Percentiles rank a stretch among this genome's conserved stretches.
These are phyloP conservation scores for Microdochium bolleyi DNA, from an alignment of 2,329 filamentous ascomycete species.

Conservation along the genomic window DNA sequence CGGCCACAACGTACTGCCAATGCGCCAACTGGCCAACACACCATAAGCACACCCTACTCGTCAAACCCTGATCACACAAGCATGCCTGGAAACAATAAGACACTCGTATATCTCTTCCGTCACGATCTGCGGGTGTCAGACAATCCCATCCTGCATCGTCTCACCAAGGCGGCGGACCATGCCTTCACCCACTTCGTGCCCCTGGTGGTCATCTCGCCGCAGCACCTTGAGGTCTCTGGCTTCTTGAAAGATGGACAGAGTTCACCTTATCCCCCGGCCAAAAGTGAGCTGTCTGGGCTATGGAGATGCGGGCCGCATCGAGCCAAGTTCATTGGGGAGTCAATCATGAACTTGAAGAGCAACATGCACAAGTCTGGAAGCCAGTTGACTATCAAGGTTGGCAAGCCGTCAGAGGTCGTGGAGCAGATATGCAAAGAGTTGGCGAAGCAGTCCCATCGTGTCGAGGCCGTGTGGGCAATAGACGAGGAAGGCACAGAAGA, in stretches of 20 bases:
- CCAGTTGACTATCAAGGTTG: conserved; percentile 56
- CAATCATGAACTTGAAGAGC: conserved; percentile 64
- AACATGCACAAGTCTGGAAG: conserved; percentile 51
- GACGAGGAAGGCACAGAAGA: conserved; percentile 65
- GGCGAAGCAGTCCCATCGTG: conserved; percentile 28
- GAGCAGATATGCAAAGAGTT: conserved; percentile 45
- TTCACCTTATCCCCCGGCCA: conserved; percentile 62
- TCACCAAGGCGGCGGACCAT: conserved; percentile 38
- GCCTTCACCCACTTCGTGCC: conserved; percentile 63
- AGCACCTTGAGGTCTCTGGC: conserved; percentile 68
- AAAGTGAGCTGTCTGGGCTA: conserved; percentile 56
- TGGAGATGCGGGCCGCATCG: conserved; percentile 70
- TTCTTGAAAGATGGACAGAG: conserved; percentile 48
- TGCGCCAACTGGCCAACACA: neutral
- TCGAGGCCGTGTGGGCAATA: conserved; percentile 68
- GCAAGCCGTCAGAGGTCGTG: conserved; percentile 51
- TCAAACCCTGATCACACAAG: neutral
- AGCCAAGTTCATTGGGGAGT: conserved; percentile 63
- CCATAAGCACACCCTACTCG: neutral
- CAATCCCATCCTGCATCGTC: conserved; percentile 62
- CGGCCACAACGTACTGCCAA: neutral
- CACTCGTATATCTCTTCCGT: conserved; percentile 64
- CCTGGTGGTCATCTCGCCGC: conserved; percentile 58
- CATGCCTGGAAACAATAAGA: conserved; percentile 30
- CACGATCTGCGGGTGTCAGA: conserved; percentile 67